These are phyloP conservation scores for Pleurotus ostreatus DNA, from an alignment of 768 basidiomycete genomes.

Conservation along the genomic window DNA sequence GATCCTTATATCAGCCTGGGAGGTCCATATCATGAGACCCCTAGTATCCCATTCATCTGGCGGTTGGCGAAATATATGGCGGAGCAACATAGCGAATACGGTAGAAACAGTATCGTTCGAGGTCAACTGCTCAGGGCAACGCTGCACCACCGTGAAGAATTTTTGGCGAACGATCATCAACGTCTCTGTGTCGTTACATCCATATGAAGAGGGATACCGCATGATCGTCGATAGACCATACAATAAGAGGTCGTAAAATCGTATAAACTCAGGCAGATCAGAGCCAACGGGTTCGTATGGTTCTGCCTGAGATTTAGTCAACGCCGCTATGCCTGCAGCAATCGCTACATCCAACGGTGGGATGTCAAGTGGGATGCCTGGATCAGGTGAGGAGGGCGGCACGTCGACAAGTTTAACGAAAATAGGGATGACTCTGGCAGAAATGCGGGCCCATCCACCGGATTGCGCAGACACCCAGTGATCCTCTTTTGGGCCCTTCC, in stretches of 20 bases:
- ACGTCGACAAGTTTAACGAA: slow-evolving; percentile 6
- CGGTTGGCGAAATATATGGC: neutral
- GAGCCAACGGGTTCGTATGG: neutral
- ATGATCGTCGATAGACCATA: slow-evolving; percentile 5
- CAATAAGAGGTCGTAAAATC: slow-evolving; percentile 5
- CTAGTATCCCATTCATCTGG: neutral
- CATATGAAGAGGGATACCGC: slow-evolving; percentile 7
- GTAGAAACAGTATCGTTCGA: neutral
- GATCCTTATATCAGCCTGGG: neutral
- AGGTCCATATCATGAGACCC: neutral
- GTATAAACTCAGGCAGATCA: neutral
- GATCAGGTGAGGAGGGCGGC: neutral
- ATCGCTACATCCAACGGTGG: neutral
- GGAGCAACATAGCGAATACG: neutral
- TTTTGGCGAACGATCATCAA: slow-evolving; percentile 1
- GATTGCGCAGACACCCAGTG: slow-evolving; percentile 1
- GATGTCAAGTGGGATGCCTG: neutral
- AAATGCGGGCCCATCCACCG: slow-evolving; percentile 2
- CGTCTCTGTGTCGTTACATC: neutral
- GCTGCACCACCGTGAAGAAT: neutral
- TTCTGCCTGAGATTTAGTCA: neutral
- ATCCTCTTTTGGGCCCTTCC: slow-evolving; percentile 6
- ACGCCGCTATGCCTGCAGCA: slow-evolving; percentile 3
- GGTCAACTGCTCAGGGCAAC: neutral
- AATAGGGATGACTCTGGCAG: slow-evolving; percentile 5